Evolutionary conservation across 1,139 yeast species (phyloP).

Genomic region (Scheffersomyces segobiensis): DNA sequence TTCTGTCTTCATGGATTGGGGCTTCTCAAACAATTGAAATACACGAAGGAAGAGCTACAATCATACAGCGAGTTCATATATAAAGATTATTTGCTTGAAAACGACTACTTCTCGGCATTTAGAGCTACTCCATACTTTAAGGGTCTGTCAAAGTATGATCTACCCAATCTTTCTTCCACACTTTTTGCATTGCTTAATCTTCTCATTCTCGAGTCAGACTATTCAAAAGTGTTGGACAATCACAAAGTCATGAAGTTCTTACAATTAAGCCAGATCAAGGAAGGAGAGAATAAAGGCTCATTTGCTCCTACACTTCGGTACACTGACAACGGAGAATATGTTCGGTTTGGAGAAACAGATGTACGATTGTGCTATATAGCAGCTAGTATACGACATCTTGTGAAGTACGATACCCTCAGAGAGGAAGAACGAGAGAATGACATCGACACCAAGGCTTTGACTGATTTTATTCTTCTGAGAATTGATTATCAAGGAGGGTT

Average conservation of each 20-base stretch:
- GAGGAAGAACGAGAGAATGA: conserved; percentile 28
- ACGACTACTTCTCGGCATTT: conserved; percentile 31
- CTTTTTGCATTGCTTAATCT: conserved; percentile 61
- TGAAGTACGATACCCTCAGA: conserved; percentile 40
- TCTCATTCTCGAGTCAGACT: conserved; percentile 46
- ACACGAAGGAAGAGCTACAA: conserved; percentile 22
- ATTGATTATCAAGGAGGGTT: conserved; percentile 69
- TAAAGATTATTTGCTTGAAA: conserved; percentile 38
- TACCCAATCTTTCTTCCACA: conserved; percentile 68
- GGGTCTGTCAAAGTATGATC: conserved; percentile 59
- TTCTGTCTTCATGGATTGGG: conserved; percentile 67
- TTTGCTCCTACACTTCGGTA: conserved; percentile 30
- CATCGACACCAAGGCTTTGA: conserved; percentile 42
- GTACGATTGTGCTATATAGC: conserved; percentile 79
- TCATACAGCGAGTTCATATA: conserved; percentile 50
- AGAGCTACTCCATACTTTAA: conserved; percentile 18
- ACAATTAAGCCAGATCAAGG: conserved; percentile 49
- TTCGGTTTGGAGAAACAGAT: conserved; percentile 63
- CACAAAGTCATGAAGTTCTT: conserved; percentile 52
- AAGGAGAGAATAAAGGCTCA: conserved; percentile 60
- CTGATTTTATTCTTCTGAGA: conserved; percentile 42
- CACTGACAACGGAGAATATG: conserved; percentile 8
- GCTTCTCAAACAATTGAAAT: conserved; percentile 43
- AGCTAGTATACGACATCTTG: conserved; percentile 54
- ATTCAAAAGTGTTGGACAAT: conserved; percentile 38